Percentiles rank a stretch among this genome's conserved stretches.
Conservation (phyloP, 169 alveolate genomes). For the Cryptosporidium meleagridis region DNA sequence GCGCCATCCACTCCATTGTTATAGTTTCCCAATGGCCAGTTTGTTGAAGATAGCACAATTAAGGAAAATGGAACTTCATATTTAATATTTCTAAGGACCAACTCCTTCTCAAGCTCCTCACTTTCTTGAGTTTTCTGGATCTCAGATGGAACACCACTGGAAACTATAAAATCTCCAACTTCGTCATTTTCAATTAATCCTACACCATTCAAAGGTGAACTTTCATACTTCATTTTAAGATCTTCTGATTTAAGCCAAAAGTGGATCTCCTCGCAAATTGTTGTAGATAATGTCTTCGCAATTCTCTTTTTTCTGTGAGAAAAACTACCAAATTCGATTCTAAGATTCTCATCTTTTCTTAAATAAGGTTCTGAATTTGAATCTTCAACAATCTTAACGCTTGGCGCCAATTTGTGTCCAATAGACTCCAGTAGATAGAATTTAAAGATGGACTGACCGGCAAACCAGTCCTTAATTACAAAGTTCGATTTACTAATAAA, state of each 20-base stretch:
- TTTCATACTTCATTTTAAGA: not conserved
- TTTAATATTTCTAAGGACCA: not conserved
- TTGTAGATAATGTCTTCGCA: not conserved
- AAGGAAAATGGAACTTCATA: constrained; percentile 26
- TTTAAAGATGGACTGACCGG: constrained; percentile 32
- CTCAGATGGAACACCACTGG: not conserved
- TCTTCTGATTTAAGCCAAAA: constrained; percentile 56
- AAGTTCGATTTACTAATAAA: constrained; percentile 40
- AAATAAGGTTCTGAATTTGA: not conserved
- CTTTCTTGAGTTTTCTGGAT: not conserved
- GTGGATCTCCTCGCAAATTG: constrained; percentile 17
- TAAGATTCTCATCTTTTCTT: not conserved
- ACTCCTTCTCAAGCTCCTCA: constrained; percentile 9
- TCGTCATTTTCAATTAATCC: not conserved
- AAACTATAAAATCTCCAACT: not conserved
- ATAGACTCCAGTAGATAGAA: constrained; percentile 12
- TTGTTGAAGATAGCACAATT: constrained; percentile 26
- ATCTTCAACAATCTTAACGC: not conserved
- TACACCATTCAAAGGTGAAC: not conserved
- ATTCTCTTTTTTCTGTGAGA: constrained; percentile 4
- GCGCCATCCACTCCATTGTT: not conserved
- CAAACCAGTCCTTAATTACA: constrained; percentile 52
- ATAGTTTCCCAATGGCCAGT: constrained; percentile 18
- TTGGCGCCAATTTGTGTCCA: not conserved
- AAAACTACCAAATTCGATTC: not conserved